Evolutionary conservation across 2,329 filamentous ascomycete species (phyloP), one percentile per base, ranked within the genome.

Genomic region (Seiridium cupressi): DNA sequence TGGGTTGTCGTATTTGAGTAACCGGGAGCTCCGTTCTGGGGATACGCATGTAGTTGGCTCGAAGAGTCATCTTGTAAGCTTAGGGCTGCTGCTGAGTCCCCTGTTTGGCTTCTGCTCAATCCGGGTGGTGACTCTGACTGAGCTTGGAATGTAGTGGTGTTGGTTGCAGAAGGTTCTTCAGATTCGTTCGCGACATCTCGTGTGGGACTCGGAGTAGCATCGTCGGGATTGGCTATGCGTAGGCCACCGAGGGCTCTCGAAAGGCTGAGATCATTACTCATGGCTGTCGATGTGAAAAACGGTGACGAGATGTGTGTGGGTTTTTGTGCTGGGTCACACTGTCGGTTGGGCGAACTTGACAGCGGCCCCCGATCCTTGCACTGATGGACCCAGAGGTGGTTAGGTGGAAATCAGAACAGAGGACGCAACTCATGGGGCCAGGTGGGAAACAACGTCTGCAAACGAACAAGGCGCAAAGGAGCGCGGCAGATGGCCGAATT

Each of bases 161-260:
- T 65, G 36, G 46, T 40, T 56, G 66, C 51, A 31, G 55, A 60
- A 32, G 64, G 48, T 49, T 61, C 66, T 56, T 72, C 72, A 63
- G 72, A 64, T 57, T 77, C 75, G 60, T 69, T 61, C 48, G 68
- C 64, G 55, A 61, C 55, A 48, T 76, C 70, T 58, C 64, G 67
- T 38, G 73, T 67, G 58, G 72, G 65, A 61, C 68, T 72, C 44
- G 71, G 71, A 49, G 73, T 75, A 65, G 85, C 83, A 78, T 95
- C 88, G 79, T 97, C 93, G 59, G 94, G 94, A 76, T 98, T 99
- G 70, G 95, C 94, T 76, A 99, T 98, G 75, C 94, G 92, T 76
- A 99, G 82, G 70, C 94, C 94, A 72, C 95, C 95, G 71, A 98
- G 84, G 72, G 92, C 92, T 79, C 93, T 91, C 72, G 93, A 95